Base-by-base conservation (phyloP, 768 basidiomycete genomes). In the Hirschioporus abietinus region DNA sequence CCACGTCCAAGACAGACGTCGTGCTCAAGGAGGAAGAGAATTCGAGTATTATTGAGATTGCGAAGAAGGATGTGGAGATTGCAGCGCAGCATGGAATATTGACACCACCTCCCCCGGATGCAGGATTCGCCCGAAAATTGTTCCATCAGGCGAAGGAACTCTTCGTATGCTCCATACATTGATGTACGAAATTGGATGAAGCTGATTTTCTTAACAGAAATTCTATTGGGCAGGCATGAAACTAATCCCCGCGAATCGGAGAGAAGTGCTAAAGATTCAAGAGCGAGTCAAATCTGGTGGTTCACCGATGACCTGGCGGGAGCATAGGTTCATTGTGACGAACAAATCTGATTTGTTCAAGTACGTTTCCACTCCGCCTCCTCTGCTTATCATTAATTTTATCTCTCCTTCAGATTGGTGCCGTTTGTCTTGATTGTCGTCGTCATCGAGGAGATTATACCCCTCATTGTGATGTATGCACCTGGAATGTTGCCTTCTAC, bases 401-500 rank as follows among this genome's bases (percentile, higher is more conserved):
- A 23, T n/a, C 34, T 58, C 35, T 36, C 17, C 12, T 68, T 59
- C 60, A 91, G 92, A 78, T 83, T 95, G 52, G 78, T 93, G 2
- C 93, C 93, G 0, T 95, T 95, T 78, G 73, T 93, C 9, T 70
- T 91, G 70, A 86, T 93, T 67, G 82, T 92, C 30, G 74, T 92
- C 27, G 74, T 94, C 17, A 79, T 92, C 0, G 93, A 95, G 75
- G 93, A 95, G 76, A 74, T 90, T 35, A 85, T 95, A 65, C 93
- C 93, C 17, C 82, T 95, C 68, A 85, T 94, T 68, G 92, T 92
- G 27, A 85, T 95, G 68, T 95, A 92, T 72, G 88, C 86, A n/a
- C 93, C 93, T 1, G 86, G 84, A 73, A 83, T 93, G 79, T 85
- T 95, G 27, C 93, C 93, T 0, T 94, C 92, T 1, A 95, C 93